Percentiles rank a stretch among this genome's conserved stretches.
Conservation (phyloP, 2,329 filamentous ascomycete genomes). For the Thelonectria blattea region DNA sequence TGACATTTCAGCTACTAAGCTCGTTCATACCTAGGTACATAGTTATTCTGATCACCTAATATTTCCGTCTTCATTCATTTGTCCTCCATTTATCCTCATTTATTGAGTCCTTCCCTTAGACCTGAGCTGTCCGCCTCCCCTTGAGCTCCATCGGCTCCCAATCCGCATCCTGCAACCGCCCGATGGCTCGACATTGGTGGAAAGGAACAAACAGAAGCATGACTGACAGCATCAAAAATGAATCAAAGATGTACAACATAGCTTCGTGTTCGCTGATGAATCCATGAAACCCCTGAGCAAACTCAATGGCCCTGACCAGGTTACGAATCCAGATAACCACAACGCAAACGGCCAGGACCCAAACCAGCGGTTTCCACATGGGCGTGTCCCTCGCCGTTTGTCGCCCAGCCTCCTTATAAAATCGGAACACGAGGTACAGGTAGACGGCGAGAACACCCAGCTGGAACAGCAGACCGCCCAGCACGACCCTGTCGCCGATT, state of each 20-base stretch:
- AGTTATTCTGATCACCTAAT: no score
- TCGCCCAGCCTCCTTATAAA: background rate
- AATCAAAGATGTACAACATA: slow-evolving; percentile 11
- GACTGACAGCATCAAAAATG: background rate
- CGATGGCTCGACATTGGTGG: background rate
- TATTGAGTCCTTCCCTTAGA: no score
- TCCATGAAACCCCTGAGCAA: slow-evolving; percentile 17
- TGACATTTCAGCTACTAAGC: no score
- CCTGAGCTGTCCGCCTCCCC: no score
- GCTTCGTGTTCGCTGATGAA: slow-evolving; percentile 18
- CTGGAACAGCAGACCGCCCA: slow-evolving; percentile 9
- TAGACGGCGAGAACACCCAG: slow-evolving; percentile 1
- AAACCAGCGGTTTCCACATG: slow-evolving; percentile 7
- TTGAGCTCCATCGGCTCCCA: background rate
- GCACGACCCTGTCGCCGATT: slow-evolving; percentile 6
- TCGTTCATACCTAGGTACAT: no score
- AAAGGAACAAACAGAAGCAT: background rate
- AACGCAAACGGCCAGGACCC: slow-evolving; percentile 3
- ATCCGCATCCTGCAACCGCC: background rate
- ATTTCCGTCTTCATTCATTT: no score
- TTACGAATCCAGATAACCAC: slow-evolving; percentile 18
- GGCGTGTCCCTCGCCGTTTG: background rate
- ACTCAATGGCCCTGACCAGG: slow-evolving; percentile 18
- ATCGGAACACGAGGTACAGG: background rate
- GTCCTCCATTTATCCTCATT: no score